These are phyloP conservation scores for Ophiostoma sp. DNA, from an alignment of 2,329 filamentous ascomycete genomes.

Conservation along the genomic window DNA sequence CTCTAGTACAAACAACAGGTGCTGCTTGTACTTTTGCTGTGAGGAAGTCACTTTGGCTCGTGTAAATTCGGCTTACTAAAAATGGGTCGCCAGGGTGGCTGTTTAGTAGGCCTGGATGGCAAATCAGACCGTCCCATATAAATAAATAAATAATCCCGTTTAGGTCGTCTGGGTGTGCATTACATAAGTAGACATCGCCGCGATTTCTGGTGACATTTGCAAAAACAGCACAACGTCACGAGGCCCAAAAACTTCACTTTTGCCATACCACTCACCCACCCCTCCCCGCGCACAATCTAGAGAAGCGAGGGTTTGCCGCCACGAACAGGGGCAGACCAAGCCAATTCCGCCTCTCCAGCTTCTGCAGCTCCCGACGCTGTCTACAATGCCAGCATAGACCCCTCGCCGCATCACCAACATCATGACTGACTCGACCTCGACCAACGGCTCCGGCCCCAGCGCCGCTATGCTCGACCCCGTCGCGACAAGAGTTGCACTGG, in stretches of 20 bases:
- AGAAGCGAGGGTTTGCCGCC: constrained; percentile 23
- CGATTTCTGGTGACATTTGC: constrained; percentile 14
- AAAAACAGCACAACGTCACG: constrained; percentile 16
- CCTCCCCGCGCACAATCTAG: constrained; percentile 17
- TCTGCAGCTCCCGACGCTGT: constrained; percentile 14
- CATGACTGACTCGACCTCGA: constrained; percentile 48
- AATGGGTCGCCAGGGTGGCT: no score
- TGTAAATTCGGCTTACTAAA: no score
- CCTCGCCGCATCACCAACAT: constrained; percentile 31
- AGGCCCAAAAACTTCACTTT: constrained; percentile 16
- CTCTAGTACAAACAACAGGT: no score
- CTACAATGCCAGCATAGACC: constrained; percentile 25
- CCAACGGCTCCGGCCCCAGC: constrained; percentile 35
- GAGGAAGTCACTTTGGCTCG: no score
- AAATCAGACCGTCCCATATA: no score
- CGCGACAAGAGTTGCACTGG: constrained; percentile 40
- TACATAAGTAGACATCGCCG: constrained; percentile 14
- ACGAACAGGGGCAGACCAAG: constrained; percentile 22
- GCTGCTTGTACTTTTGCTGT: no score
- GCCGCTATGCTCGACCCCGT: constrained; percentile 24
- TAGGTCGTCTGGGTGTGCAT: background rate
- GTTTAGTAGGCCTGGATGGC: no score
- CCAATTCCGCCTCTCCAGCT: constrained; percentile 21
- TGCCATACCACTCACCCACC: background rate
- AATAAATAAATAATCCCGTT: background rate